Evolutionary conservation across 495 filamentous ascomycete species (phyloP), one percentile per base, ranked within the genome.

Genomic region (Penicillium cataractarum): DNA sequence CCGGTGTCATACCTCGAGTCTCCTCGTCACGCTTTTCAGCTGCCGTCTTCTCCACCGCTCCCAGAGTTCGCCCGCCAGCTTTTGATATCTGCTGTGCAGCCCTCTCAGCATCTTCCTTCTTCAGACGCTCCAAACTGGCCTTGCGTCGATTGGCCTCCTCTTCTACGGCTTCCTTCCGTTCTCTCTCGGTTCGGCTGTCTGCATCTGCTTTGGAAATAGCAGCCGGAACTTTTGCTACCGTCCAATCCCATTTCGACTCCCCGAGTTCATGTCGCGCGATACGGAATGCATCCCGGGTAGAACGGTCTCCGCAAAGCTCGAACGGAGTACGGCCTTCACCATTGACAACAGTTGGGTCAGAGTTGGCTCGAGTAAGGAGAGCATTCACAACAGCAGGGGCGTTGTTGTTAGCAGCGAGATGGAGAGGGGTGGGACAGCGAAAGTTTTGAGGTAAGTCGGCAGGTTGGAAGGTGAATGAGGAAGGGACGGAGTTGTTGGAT

Each of bases 251-350:
- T 57, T 72, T 75, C 0, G 67, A 65, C 69, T 95, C 93, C 3
- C 93, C 93, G 1, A 97, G 80, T 67, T 94, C 89, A 49, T 83
- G 80, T 9, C 95, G 88, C 0, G 93, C 92, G 24, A 97, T 83
- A 4, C 96, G 90, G 79, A 99, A 99, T 5, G 92, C 91, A 68
- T 98, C 94, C 1, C 95, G 86, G 0, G 93, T 97, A 3, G 88
- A 78, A 2, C 93, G 85, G 71, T 98, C 92, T 32, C 96, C 92
- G 10, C 91, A 86, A 5, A 98, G 83, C 42, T 96, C 92, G 71
- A 96, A 98, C 0, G 95, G 75, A 0, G 92, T 89, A 68, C 87
- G 90, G 21, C 88, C 90, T 37, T 86, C 83, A 10, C 68, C 71
- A 72, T 89, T 98, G 12, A 71, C 66, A 4, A 86, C 15, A 0